Percentiles rank a stretch among this genome's conserved stretches.
phyloP scores from a whole-genome alignment of 805 yeast genomes.

The Metschnikowia vanudenii region DNA sequence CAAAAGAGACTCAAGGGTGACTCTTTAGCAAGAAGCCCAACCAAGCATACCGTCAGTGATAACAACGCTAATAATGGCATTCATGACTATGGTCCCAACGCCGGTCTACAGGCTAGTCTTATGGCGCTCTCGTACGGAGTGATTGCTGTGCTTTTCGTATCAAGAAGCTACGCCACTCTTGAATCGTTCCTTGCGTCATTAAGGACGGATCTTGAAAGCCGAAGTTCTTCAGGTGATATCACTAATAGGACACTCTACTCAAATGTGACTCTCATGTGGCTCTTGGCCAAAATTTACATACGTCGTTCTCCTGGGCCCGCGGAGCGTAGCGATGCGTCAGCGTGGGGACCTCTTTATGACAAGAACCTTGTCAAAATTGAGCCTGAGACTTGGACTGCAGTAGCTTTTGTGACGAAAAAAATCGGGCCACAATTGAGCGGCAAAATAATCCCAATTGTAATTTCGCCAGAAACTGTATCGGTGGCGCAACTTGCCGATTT shows the following conservation, averaged over 20 bases:
- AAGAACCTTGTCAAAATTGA: neutral
- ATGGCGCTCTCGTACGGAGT: constrained; percentile 35
- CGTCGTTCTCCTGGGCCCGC: constrained; percentile 6
- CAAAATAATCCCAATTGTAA: neutral
- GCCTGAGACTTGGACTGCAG: constrained; percentile 2
- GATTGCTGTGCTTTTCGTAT: constrained; percentile 29
- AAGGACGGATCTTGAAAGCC: constrained; percentile 8
- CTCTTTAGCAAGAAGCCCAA: no score
- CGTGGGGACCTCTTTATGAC: constrained; percentile 7
- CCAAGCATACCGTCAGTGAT: no score
- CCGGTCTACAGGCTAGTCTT: constrained; percentile 22
- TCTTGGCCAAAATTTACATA: constrained; percentile 15
- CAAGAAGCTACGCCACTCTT: constrained; percentile 30
- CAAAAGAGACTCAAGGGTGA: constrained; percentile 30
- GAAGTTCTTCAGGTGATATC: no score
- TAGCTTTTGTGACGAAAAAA: constrained; percentile 2
- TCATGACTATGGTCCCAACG: no score
- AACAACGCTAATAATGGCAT: no score
- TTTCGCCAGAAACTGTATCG: constrained; percentile 6
- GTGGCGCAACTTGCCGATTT: constrained; percentile 17
- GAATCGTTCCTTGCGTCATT: constrained; percentile 27
- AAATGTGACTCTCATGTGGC: constrained; percentile 22
- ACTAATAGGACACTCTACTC: constrained; percentile 17
- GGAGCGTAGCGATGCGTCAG: neutral
- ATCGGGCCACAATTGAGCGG: constrained; percentile 2